Conservation (phyloP, 1,139 yeast species). For the Saccharomyces hybrid region DNA sequence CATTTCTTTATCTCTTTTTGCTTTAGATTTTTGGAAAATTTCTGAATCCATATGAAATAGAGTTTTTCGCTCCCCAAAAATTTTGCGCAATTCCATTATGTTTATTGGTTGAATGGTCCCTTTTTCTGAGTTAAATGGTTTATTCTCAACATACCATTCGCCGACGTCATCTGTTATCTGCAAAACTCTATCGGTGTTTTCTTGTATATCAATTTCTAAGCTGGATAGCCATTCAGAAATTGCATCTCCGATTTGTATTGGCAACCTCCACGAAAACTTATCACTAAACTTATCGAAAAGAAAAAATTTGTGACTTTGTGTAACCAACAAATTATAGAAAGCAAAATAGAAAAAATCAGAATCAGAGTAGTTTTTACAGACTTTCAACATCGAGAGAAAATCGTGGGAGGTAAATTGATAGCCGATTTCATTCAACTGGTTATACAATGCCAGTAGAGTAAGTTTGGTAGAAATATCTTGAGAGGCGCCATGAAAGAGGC, state of each 20-base stretch:
- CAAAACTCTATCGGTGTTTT: background rate
- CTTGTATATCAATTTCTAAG: background rate
- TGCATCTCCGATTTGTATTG: background rate
- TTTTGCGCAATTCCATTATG: background rate
- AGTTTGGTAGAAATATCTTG: background rate
- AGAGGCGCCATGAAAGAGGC: background rate
- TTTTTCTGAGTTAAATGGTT: background rate
- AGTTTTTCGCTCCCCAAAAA: background rate
- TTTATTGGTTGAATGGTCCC: background rate
- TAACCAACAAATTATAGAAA: conserved; percentile 8
- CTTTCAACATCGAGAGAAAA: conserved; percentile 12
- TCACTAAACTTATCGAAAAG: background rate
- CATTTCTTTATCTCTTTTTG: background rate
- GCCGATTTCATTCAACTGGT: conserved; percentile 2
- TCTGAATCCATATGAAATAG: background rate
- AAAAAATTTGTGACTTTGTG: conserved; percentile 3
- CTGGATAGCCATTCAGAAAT: background rate
- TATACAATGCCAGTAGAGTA: background rate
- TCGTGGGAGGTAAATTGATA: conserved; percentile 12
- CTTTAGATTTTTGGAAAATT: background rate
- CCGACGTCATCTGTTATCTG: background rate
- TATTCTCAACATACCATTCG: background rate
- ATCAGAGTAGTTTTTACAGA: conserved; percentile 9
- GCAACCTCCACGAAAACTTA: background rate
- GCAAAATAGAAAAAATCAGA: conserved; percentile 10